Conservation (phyloP, 441 rosid genomes). For the Breynia disticha region DNA sequence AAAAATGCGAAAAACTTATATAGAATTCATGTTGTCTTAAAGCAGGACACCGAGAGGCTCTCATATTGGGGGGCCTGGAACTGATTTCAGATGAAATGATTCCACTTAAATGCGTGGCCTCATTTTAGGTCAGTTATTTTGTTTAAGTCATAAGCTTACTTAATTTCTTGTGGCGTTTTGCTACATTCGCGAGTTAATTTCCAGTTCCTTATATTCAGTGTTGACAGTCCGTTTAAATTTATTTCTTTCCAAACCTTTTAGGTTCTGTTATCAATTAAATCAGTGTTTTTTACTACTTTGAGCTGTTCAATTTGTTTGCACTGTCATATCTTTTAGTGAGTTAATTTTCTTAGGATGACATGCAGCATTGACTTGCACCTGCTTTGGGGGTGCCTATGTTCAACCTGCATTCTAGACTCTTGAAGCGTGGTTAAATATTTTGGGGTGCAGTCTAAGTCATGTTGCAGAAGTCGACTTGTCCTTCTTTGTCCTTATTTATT, state of each 20-base stretch:
- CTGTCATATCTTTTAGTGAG: neutral
- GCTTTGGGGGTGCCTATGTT: too few species aligned
- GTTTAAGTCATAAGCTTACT: constrained; percentile 55
- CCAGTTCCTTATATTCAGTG: constrained; percentile 33
- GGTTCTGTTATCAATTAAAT: neutral
- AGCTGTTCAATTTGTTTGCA: constrained; percentile 14
- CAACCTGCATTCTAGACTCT: too few species aligned
- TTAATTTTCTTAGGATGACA: neutral
- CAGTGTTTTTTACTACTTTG: constrained; percentile 16
- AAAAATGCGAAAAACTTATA: constrained; percentile 60
- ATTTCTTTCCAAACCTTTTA: neutral
- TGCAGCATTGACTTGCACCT: too few species aligned
- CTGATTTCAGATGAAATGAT: constrained; percentile 92
- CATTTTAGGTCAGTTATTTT: constrained; percentile 95
- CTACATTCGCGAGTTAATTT: constrained; percentile 47
- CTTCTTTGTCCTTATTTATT: too few species aligned
- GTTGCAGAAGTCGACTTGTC: too few species aligned
- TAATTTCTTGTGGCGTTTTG: constrained; percentile 51
- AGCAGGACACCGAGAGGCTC: constrained; percentile 98
- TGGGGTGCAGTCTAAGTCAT: too few species aligned
- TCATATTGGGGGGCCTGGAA: constrained; percentile 93
- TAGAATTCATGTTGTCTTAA: constrained; percentile 88
- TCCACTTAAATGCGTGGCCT: constrained; percentile 96
- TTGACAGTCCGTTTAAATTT: constrained; percentile 15
- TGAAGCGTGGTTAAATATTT: too few species aligned